Conservation (phyloP, 306 rosid species). For the Luffa aegyptiaca region DNA sequence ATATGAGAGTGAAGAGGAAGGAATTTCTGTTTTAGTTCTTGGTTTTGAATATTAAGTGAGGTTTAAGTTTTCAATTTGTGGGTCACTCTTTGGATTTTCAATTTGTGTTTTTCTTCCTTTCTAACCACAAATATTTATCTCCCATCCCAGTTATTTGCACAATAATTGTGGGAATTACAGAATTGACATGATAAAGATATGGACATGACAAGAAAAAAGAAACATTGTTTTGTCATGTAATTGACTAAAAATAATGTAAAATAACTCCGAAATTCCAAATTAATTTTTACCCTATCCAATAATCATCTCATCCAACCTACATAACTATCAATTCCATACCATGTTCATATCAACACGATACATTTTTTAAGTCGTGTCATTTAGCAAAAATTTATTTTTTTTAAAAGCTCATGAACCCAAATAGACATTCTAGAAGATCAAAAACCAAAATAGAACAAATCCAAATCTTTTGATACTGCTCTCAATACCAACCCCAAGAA, state of each 20-base stretch:
- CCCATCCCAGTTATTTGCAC: not conserved
- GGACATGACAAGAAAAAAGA: not conserved
- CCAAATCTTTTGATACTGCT: too few relatives aligned
- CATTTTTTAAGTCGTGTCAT: too few relatives aligned
- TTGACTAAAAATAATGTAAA: too few relatives aligned
- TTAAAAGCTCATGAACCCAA: too few relatives aligned
- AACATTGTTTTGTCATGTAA: too few relatives aligned
- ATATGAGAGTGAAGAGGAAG: conserved; percentile 8
- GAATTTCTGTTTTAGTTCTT: not conserved
- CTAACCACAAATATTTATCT: not conserved
- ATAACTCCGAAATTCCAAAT: too few relatives aligned
- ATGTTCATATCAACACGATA: too few relatives aligned
- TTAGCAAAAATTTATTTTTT: too few relatives aligned
- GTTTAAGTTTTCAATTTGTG: conserved; percentile 8
- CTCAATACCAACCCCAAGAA: too few relatives aligned
- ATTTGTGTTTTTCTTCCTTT: not conserved
- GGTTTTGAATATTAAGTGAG: not conserved
- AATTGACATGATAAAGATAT: not conserved
- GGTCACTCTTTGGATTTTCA: not conserved
- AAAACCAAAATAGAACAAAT: not conserved
- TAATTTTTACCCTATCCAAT: too few relatives aligned
- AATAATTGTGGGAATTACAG: not conserved
- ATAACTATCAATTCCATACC: too few relatives aligned
- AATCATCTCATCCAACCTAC: too few relatives aligned
- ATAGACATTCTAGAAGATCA: not conserved